Evolutionary conservation across 1,284 basidiomycete species (phyloP).

Genomic region (Ceratobasidium theobromae): DNA sequence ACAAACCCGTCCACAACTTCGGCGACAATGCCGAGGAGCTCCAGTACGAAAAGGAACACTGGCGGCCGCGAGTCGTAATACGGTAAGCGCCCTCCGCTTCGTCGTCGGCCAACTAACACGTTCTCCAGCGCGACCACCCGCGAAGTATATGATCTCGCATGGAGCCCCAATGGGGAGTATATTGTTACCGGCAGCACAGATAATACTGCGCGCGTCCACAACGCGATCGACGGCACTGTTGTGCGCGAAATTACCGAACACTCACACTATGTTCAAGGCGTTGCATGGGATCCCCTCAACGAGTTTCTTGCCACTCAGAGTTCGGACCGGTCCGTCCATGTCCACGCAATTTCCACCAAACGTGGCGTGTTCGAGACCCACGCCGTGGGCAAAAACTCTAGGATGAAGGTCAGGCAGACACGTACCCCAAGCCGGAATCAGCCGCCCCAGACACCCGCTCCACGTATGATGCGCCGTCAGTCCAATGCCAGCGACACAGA

Average conservation of each 20-base stretch:
- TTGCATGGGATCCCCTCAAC: constrained; percentile 94
- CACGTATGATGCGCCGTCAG: constrained; percentile 58
- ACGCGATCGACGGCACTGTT: constrained; percentile 75
- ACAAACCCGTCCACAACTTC: constrained; percentile 69
- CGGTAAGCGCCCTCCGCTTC: constrained; percentile 53
- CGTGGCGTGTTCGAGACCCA: constrained; percentile 82
- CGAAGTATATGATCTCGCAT: constrained; percentile 97
- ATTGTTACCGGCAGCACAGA: constrained; percentile 95
- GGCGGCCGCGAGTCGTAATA: constrained; percentile 89
- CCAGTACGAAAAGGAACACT: constrained; percentile 90
- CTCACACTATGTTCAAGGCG: constrained; percentile 92
- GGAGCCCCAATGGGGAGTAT: constrained; percentile 94
- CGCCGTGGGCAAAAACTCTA: constrained; percentile 77
- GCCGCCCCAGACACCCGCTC: constrained; percentile 2
- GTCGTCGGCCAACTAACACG: constrained; percentile 6
- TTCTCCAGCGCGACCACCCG: constrained; percentile 70
- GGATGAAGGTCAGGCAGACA: constrained; percentile 66
- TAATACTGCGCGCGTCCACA: constrained; percentile 88
- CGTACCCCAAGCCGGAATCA: constrained; percentile 60
- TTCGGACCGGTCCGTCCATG: constrained; percentile 87
- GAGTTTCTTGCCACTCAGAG: constrained; percentile 95
- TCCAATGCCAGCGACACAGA: constrained; percentile 76
- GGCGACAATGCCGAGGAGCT: constrained; percentile 81
- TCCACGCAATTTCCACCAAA: constrained; percentile 77
- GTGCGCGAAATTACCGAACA: constrained; percentile 86